Evolutionary conservation across 106 monocot genomes (phyloP).

Genomic region (Xerophyta viscosa): DNA sequence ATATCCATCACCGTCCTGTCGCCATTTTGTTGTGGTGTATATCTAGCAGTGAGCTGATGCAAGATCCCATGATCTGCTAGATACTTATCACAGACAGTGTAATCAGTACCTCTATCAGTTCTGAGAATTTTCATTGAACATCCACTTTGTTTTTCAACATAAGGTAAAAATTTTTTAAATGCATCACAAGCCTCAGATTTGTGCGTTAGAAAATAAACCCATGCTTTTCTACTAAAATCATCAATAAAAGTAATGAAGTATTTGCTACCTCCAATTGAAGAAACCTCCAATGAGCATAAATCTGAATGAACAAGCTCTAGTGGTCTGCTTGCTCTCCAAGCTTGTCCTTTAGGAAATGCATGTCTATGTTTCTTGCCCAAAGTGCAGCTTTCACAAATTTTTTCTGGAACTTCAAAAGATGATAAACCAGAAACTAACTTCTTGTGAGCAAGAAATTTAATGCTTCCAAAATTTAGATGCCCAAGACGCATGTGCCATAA

Average conservation of each 20-base stretch:
- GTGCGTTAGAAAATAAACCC: constrained; percentile 1
- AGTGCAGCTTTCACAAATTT: background rate
- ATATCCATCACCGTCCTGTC: background rate
- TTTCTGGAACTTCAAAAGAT: background rate
- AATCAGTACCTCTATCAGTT: constrained; percentile 1
- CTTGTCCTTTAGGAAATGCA: background rate
- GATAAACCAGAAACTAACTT: background rate
- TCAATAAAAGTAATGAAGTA: constrained; percentile 5
- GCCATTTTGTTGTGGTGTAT: background rate
- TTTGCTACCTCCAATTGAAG: background rate
- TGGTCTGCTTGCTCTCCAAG: background rate
- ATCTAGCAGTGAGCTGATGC: background rate
- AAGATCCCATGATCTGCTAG: background rate
- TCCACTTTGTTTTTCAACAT: constrained; percentile 5
- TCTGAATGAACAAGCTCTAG: constrained; percentile 3
- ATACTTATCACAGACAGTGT: background rate
- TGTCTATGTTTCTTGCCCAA: constrained; percentile 1
- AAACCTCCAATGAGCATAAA: background rate
- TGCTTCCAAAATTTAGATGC: background rate
- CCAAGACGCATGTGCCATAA: constrained; percentile 6
- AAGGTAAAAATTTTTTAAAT: background rate
- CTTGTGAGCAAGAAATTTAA: background rate
- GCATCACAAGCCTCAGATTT: background rate
- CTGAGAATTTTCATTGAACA: background rate
- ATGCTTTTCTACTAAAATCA: constrained; percentile 4